Percentiles rank a stretch among this genome's conserved stretches.
These are phyloP conservation scores for Jaltomata sinuosa DNA, from an alignment of 257 asterid genomes.

Conservation along the genomic window DNA sequence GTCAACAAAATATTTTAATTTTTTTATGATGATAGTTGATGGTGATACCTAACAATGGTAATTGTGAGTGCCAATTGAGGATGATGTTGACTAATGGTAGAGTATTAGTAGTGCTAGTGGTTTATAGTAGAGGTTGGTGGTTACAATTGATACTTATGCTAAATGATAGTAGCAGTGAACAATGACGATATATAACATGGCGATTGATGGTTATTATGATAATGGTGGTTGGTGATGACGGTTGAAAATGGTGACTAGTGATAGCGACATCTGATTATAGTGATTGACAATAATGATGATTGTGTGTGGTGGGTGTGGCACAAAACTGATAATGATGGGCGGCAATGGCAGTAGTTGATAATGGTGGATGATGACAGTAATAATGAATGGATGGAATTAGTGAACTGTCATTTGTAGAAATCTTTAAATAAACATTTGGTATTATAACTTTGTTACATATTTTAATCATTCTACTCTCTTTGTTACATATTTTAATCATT, in stretches of 20 bases:
- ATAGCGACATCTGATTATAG: background rate
- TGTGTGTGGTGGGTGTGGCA: background rate
- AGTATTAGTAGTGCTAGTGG: background rate
- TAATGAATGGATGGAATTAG: background rate
- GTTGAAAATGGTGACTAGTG: background rate
- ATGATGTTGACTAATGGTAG: background rate
- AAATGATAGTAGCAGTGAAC: background rate
- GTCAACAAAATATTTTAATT: too few species aligned
- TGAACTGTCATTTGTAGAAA: background rate
- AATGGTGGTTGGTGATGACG: background rate
- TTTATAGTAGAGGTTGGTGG: background rate
- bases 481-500: too few species aligned
- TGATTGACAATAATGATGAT: background rate
- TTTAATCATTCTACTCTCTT: too few species aligned
- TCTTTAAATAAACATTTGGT: too few species aligned
- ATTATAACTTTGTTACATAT: too few species aligned
- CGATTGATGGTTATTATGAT: background rate
- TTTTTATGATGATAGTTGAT: background rate
- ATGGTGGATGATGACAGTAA: background rate
- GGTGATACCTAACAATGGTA: background rate
- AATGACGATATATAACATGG: background rate
- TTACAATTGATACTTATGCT: background rate
- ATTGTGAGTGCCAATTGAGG: background rate
- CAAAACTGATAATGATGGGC: background rate
- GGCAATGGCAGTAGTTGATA: background rate